These are phyloP conservation scores for Plicaturopsis crispa DNA, from an alignment of 768 basidiomycete genomes.

Conservation along the genomic window DNA sequence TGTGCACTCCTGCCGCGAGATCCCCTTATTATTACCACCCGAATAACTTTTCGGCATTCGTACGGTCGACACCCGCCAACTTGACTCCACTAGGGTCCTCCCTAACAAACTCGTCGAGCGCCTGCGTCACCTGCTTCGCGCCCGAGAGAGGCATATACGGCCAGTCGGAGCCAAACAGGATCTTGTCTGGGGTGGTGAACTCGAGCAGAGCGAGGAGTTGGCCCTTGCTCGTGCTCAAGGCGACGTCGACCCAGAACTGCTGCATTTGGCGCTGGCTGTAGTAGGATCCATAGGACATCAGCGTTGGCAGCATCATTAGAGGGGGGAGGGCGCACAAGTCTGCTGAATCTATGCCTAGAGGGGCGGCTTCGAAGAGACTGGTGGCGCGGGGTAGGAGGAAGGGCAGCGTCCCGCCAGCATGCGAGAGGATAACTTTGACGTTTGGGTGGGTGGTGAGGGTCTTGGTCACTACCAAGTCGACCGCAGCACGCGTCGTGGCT, in stretches of 20 bases:
- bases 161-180: slow-evolving; percentile 3
- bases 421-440: not conserved
- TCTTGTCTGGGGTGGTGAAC: not conserved
- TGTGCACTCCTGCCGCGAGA: too few species aligned
- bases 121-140: not conserved
- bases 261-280: too few species aligned
- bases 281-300: too few species aligned
- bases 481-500: slow-evolving; percentile 2
- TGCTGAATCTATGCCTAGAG: not conserved
- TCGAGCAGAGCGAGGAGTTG: not conserved
- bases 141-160: not conserved
- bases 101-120: not conserved
- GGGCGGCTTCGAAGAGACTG: not conserved
- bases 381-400: not conserved
- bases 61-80: not conserved
- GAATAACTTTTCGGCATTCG: slow-evolving; percentile 2
- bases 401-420: not conserved
- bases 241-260: not conserved
- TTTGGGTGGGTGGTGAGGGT: not conserved
- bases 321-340: not conserved
- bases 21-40: too few species aligned
- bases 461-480: slow-evolving; percentile 1
- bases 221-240: not conserved
- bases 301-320: not conserved
- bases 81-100: not conserved